Evolutionary conservation across 768 basidiomycete species (phyloP).

Genomic region (Ephemerocybe angulata): DNA sequence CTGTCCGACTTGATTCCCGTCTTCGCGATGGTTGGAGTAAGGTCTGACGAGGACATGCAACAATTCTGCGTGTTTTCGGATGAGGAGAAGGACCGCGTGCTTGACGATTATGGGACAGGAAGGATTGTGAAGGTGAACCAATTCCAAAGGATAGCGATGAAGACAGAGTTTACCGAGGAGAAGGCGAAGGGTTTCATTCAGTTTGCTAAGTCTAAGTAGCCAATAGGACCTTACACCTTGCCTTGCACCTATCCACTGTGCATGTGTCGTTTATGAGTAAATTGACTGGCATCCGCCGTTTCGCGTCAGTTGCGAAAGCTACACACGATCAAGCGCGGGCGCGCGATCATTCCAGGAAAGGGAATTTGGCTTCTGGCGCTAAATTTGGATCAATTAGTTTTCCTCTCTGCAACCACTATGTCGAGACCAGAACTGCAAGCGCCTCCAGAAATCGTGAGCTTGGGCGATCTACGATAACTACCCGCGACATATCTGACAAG

Average conservation of each 20-base stretch:
- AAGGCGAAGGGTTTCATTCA: no score
- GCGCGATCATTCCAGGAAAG: not conserved
- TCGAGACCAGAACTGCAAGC: constrained; percentile 86
- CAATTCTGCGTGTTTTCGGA: not conserved
- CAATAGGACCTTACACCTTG: not conserved
- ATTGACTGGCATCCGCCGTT: no score
- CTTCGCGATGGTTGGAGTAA: not conserved
- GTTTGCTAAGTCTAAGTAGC: no score
- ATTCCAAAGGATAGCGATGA: constrained; percentile 4
- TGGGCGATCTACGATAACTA: not conserved
- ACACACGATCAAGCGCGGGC: no score
- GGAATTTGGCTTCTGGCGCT: constrained; percentile 12
- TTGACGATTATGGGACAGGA: not conserved
- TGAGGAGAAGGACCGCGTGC: not conserved
- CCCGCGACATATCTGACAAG: constrained; percentile 5
- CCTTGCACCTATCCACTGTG: no score
- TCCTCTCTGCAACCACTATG: constrained; percentile 40
- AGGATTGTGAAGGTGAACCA: not conserved
- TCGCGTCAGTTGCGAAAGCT: no score
- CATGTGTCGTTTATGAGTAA: no score
- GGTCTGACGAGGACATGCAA: not conserved
- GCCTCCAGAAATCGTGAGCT: constrained; percentile 78
- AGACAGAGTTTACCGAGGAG: constrained; percentile 1
- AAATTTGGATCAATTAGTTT: constrained; percentile 19
- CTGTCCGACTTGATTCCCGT: not conserved